Percentiles rank a stretch among this genome's conserved stretches.
phyloP scores from a whole-genome alignment of 306 rosid species.

The Vicia faba region DNA sequence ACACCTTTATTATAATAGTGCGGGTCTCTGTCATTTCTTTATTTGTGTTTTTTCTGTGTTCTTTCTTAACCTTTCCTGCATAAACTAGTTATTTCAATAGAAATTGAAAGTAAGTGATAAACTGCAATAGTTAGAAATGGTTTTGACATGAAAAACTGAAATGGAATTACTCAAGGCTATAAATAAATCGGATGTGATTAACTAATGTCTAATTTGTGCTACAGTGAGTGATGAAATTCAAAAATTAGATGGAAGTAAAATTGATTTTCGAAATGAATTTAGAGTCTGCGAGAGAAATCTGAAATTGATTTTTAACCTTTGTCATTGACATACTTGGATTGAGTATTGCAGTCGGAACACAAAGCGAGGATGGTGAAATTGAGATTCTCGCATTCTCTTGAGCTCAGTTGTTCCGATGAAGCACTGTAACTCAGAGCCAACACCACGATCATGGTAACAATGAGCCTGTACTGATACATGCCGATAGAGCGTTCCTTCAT shows the following conservation, averaged over 20 bases:
- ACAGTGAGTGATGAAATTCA: too few relatives aligned
- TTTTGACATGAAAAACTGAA: background rate
- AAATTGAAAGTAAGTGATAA: background rate
- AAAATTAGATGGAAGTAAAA: too few relatives aligned
- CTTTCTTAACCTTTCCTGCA: background rate
- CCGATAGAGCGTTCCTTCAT: too few relatives aligned
- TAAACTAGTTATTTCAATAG: background rate
- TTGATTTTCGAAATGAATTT: too few relatives aligned
- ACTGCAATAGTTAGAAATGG: background rate
- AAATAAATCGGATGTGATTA: too few relatives aligned
- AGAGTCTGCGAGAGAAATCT: too few relatives aligned
- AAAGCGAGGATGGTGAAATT: conserved; percentile 88
- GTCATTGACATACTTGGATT: conserved; percentile 86
- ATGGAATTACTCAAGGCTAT: background rate
- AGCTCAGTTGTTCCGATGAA: conserved; percentile 60
- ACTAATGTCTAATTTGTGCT: too few relatives aligned
- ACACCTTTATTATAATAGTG: background rate
- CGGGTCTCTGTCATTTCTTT: background rate
- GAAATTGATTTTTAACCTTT: too few relatives aligned
- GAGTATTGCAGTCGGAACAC: conserved; percentile 82
- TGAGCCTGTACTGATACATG: background rate
- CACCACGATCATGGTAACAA: conserved; percentile 29
- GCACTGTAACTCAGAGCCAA: conserved; percentile 32
- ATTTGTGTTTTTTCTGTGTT: background rate
- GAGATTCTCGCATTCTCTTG: conserved; percentile 84